Percentiles rank a stretch among this genome's conserved stretches.
phyloP scores from a whole-genome alignment of 2,329 filamentous ascomycete genomes.

The Lecanicillium sp. region DNA sequence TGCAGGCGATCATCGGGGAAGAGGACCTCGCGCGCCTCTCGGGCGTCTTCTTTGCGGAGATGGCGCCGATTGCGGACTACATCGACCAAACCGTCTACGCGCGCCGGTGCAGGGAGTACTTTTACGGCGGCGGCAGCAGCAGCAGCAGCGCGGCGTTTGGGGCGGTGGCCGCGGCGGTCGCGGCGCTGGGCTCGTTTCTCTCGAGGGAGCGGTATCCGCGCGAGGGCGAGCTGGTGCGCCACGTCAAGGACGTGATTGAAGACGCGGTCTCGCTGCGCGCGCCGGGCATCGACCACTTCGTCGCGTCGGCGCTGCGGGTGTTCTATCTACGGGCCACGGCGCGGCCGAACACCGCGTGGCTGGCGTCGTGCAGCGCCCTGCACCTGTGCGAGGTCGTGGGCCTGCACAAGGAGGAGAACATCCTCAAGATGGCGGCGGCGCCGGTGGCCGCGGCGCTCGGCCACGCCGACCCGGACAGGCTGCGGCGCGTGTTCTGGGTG shows the following conservation, averaged over 20 bases:
- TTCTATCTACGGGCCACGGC: conserved; percentile 20
- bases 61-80: conserved; percentile 17
- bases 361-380: conserved; percentile 20
- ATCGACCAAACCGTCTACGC: conserved; percentile 15
- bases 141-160: conserved; percentile 17
- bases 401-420: conserved; percentile 20
- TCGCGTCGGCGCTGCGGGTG: conserved; percentile 18
- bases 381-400: conserved; percentile 20
- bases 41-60: conserved; percentile 16
- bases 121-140: conserved; percentile 10
- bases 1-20: conserved; percentile 18
- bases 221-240: conserved; percentile 19
- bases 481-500: conserved; percentile 21
- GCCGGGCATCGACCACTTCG: conserved; percentile 17
- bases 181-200: conserved; percentile 21
- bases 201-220: conserved; percentile 17
- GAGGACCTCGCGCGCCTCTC: conserved; percentile 18
- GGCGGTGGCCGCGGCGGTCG: conserved; percentile 19
- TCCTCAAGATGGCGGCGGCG: conserved; percentile 18
- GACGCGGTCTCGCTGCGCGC: conserved; percentile 19
- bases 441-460: conserved; percentile 15
- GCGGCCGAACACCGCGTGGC: conserved; percentile 20
- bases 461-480: conserved; percentile 16
- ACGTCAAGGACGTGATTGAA: conserved; percentile 20
- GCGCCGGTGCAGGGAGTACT: conserved; percentile 18